phyloP scores from a whole-genome alignment of 2,329 filamentous ascomycete species.

The Trichophyton verrucosum region DNA sequence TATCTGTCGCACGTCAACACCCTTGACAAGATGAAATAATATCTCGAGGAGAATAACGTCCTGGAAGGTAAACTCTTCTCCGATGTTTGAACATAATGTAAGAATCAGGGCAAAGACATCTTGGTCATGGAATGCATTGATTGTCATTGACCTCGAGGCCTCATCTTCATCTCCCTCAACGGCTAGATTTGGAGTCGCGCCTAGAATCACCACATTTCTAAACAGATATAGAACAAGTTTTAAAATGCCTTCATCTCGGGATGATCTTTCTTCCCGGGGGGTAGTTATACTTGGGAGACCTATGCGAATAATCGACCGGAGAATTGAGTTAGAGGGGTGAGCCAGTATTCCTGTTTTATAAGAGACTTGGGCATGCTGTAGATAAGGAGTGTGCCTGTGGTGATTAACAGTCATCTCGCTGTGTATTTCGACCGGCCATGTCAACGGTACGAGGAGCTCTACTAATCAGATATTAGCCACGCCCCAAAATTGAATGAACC shows the following conservation, averaged over 20 bases:
- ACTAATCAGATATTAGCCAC: slow-evolving; percentile 32
- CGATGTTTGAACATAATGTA: slow-evolving; percentile 82
- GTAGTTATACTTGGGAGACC: slow-evolving; percentile 78
- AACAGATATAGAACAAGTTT: slow-evolving; percentile 81
- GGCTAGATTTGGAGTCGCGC: slow-evolving; percentile 57
- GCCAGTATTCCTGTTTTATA: slow-evolving; percentile 88
- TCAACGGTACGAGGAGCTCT: slow-evolving; percentile 82
- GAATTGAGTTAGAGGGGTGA: slow-evolving; percentile 61
- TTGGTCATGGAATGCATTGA: slow-evolving; percentile 80
- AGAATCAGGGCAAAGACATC: slow-evolving; percentile 78
- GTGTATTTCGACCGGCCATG: slow-evolving; percentile 79
- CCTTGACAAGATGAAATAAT: slow-evolving; percentile 83
- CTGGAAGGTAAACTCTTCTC: slow-evolving; percentile 80
- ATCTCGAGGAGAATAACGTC: slow-evolving; percentile 85
- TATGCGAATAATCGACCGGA: slow-evolving; percentile 68
- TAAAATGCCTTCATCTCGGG: slow-evolving; percentile 81
- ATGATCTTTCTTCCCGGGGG: slow-evolving; percentile 59
- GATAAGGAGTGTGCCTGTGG: slow-evolving; percentile 76
- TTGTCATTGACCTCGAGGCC: slow-evolving; percentile 73
- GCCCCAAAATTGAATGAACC: neutral
- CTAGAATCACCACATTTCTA: slow-evolving; percentile 77
- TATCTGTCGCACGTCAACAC: slow-evolving; percentile 68
- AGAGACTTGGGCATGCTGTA: slow-evolving; percentile 72
- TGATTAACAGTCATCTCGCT: slow-evolving; percentile 84
- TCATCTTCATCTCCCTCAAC: slow-evolving; percentile 83